A percentile compares a stretch with the other conserved stretches of the same genome.
phyloP scores from a whole-genome alignment of 768 basidiomycete species.

The Hygrophoropsis aurantiaca region DNA sequence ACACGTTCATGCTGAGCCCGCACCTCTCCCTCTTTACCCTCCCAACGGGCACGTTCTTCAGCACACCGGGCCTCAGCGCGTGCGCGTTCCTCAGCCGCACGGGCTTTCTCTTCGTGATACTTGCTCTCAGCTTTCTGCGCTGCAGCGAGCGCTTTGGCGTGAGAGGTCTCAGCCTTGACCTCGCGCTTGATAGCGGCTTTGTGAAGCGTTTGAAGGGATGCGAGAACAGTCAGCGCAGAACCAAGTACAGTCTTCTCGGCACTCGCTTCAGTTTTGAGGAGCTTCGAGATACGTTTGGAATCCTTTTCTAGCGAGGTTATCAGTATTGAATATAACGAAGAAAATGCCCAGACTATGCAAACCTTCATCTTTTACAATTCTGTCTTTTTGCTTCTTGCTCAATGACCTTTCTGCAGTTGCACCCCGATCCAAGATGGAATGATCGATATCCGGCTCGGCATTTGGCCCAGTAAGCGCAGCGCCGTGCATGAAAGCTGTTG shows the following conservation, averaged over 20 bases:
- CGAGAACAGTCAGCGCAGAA: conserved; percentile 63
- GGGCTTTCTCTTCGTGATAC: conserved; percentile 61
- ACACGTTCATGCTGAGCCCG: conserved; percentile 46
- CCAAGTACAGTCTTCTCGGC: conserved; percentile 63
- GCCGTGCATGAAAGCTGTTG: conserved; percentile 49
- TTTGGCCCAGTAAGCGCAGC: conserved; percentile 52
- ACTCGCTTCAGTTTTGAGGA: conserved; percentile 70
- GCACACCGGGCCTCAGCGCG: conserved; percentile 45
- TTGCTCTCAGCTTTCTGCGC: conserved; percentile 66
- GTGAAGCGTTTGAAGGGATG: conserved; percentile 69
- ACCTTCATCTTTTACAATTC: conserved; percentile 56
- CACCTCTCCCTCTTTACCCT: conserved; percentile 49
- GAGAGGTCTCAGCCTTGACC: conserved; percentile 49
- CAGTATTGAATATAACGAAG: too few species aligned
- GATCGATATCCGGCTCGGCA: conserved; percentile 41
- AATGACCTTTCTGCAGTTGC: conserved; percentile 48
- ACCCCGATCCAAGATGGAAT: conserved; percentile 40
- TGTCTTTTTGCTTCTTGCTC: conserved; percentile 49
- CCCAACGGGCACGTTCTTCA: conserved; percentile 60
- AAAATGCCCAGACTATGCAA: conserved; percentile 12
- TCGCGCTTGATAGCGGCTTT: conserved; percentile 67
- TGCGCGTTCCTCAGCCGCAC: conserved; percentile 49
- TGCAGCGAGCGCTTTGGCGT: conserved; percentile 51
- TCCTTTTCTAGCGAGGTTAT: conserved; percentile 46
- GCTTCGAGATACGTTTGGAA: conserved; percentile 60